phyloP scores from a whole-genome alignment of 78 protist genomes.

The Goniomonas avonlea region DNA sequence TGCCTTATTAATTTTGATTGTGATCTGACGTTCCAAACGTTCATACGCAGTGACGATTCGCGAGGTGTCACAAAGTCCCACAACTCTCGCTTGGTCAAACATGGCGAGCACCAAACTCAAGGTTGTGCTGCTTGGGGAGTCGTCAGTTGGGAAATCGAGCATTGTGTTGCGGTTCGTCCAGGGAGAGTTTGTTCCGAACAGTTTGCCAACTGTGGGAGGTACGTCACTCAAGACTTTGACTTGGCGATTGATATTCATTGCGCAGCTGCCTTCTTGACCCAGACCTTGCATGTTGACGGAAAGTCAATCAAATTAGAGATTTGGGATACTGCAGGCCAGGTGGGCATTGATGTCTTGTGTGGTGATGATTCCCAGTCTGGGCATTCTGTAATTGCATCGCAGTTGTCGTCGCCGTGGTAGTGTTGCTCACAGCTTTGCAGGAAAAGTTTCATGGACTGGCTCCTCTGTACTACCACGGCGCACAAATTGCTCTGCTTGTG shows the following conservation, averaged over 20 bases:
- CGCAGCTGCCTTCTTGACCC: background rate
- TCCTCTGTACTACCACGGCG: constrained; percentile 4
- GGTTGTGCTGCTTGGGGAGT: background rate
- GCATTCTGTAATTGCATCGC: too few species aligned
- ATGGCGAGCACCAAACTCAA: background rate
- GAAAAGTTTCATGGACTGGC: background rate
- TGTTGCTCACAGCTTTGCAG: too few species aligned
- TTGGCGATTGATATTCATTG: background rate
- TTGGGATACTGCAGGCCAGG: background rate
- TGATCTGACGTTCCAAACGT: background rate
- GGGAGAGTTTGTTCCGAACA: background rate
- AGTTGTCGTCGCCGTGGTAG: too few species aligned
- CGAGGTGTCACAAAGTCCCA: too few species aligned
- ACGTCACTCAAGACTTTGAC: background rate
- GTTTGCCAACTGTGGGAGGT: background rate
- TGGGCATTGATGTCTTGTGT: background rate
- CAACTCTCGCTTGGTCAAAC: background rate
- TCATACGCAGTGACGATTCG: background rate
- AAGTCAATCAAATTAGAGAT: background rate
- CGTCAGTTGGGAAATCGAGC: background rate
- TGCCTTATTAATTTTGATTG: too few species aligned
- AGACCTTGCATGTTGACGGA: background rate
- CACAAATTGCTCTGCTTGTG: background rate
- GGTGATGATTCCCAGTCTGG: too few species aligned
- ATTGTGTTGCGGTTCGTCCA: background rate